Base-by-base conservation (phyloP, 768 basidiomycete genomes). In the Crepidotus variabilis region DNA sequence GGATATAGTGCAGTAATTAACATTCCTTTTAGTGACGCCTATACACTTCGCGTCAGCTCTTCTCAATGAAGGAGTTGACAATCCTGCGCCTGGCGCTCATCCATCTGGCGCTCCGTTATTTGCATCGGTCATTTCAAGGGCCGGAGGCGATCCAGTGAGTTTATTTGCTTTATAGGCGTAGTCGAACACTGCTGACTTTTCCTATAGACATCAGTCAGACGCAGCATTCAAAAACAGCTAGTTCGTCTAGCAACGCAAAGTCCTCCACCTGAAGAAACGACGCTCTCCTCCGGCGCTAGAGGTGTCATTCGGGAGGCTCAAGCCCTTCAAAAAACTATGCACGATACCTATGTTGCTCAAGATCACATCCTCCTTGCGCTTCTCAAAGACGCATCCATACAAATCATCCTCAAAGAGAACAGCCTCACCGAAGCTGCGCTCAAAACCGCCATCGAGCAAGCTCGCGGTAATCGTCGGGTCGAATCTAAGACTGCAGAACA, bases 341-440 rank as follows among this genome's bases (percentile, higher is more conserved):
- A 89, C 66, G 94, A 95, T 68, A 85, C 87, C 1, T 97, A 92
- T 70, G 88, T 98, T 57, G 94, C 94, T 0, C 90, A 95, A 69
- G 94, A 98, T 59, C 94, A 97, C 67, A 72, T 98, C 50, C 78
- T 98, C 23, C 84, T 94, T 22, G 93, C 92, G 0, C 82, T 98
- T 50, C 65, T 93, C 61, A 86, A 91, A 60, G 91, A 94, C 56
- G 54, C 82, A 0, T 79, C 82, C 2, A 81, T 98, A 56, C 70
- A 79, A 13, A 68, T 80, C 23, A 69, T 94, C 14, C 70, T 97
- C 62, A 94, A 92, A 69, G 90, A 93, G 50, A 83, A 85, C 2
- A 75, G 76, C 16, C 76, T 91, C n/a, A 88, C 82, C 0, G 88
- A 90, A 52, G 81, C 85, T 0, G 74, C 83, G 8, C 71, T 94